A percentile compares a stretch with the other conserved stretches of the same genome.
These are phyloP conservation scores for Noccaea bulbosa DNA, from an alignment of 345 rosid genomes.

Conservation along the genomic window DNA sequence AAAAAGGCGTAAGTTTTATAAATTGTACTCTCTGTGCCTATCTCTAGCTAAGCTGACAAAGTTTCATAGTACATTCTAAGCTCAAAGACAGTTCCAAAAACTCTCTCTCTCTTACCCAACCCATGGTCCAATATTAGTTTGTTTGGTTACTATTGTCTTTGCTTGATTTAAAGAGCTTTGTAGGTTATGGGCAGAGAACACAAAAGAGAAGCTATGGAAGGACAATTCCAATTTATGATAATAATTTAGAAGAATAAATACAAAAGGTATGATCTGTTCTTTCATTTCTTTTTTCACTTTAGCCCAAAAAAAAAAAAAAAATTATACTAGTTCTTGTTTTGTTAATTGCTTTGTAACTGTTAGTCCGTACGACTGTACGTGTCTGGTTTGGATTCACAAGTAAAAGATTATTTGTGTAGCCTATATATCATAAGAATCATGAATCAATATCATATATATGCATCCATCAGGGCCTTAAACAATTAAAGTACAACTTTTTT, in stretches of 20 bases:
- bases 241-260: conserved; percentile 45
- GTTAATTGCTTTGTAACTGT: conserved; percentile 29
- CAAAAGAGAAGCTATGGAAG: conserved; percentile 25
- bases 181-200: conserved; percentile 51
- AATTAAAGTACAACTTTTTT: too few relatives aligned
- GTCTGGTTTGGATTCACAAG: conserved; percentile 19
- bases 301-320: not conserved
- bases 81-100: conserved; percentile 41
- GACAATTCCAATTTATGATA: conserved; percentile 17
- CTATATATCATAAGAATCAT: not conserved
- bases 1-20: conserved; percentile 1
- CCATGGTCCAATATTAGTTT: conserved; percentile 45
- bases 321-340: conserved; percentile 28
- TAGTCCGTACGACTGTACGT: conserved; percentile 34
- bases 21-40: conserved; percentile 40
- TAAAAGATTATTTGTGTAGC: conserved; percentile 1
- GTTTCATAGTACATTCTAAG: conserved; percentile 44
- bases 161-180: conserved; percentile 51
- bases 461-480: too few relatives aligned
- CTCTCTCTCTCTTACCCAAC: conserved; percentile 35
- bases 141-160: conserved; percentile 53
- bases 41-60: conserved; percentile 43
- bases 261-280: conserved; percentile 59
- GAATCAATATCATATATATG: not conserved
- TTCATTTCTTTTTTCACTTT: conserved; percentile 38